phyloP scores from a whole-genome alignment of 306 rosid genomes.

The Lupinus albus region DNA sequence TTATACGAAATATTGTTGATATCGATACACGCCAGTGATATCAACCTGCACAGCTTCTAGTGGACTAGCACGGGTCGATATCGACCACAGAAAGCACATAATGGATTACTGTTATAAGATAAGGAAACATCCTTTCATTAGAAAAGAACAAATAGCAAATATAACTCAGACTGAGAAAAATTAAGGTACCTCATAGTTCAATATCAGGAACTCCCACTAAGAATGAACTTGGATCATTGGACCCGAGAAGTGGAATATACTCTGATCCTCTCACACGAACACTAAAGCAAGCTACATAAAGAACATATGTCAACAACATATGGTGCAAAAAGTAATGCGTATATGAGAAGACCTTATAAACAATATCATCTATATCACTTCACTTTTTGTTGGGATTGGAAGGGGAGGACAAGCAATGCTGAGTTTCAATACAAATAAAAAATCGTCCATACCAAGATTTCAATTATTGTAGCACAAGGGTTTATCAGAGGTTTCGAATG shows the following conservation, averaged over 20 bases:
- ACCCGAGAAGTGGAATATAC: conserved; percentile 80
- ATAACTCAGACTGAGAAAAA: background rate
- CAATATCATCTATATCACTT: background rate
- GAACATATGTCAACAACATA: conserved; percentile 6
- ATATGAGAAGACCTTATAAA: background rate
- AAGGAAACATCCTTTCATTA: no score
- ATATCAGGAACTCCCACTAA: conserved; percentile 67
- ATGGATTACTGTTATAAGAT: no score
- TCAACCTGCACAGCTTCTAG: no score
- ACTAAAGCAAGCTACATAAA: conserved; percentile 85
- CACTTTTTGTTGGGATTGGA: background rate
- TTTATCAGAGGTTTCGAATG: background rate
- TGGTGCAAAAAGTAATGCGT: no score
- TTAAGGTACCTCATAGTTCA: conserved; percentile 61
- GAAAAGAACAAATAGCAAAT: no score
- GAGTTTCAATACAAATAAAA: conserved; percentile 22
- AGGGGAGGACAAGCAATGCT: no score
- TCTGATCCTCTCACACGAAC: conserved; percentile 96
- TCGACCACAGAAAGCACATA: no score
- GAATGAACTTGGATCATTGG: conserved; percentile 73
- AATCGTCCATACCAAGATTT: conserved; percentile 6
- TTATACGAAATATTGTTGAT: conserved; percentile 1
- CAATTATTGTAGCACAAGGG: background rate
- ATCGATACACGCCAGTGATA: background rate
- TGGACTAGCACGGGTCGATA: no score